A percentile compares a stretch with the other conserved stretches of the same genome.
Conservation (phyloP, 257 asterid genomes). For the Jacaranda mimosifolia region DNA sequence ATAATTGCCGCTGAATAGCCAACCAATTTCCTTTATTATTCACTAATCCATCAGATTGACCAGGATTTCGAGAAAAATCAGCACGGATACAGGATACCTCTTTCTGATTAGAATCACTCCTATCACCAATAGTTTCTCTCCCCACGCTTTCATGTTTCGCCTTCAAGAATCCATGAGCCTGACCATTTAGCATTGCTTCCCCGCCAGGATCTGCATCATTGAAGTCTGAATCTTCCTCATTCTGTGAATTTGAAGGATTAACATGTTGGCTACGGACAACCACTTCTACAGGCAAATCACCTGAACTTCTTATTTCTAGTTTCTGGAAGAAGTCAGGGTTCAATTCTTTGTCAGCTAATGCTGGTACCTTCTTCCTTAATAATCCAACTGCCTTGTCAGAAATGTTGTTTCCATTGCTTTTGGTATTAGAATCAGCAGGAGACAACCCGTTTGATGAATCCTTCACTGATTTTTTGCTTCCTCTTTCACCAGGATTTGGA, state of each 20-base stretch:
- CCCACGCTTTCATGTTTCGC: slow-evolving; percentile 46
- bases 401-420: slow-evolving; percentile 66
- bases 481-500: slow-evolving; percentile 55
- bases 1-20: slow-evolving; percentile 88
- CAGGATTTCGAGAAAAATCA: slow-evolving; percentile 62
- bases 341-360: slow-evolving; percentile 83
- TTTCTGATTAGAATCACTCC: slow-evolving; percentile 59
- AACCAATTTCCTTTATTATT: slow-evolving; percentile 85
- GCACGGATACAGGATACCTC: slow-evolving; percentile 54
- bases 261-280: slow-evolving; percentile 81
- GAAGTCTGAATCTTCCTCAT: slow-evolving; percentile 65
- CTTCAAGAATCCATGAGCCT: slow-evolving; percentile 46
- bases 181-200: slow-evolving; percentile 52
- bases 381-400: slow-evolving; percentile 90
- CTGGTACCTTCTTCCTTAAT: slow-evolving; percentile 86
- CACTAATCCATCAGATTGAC: slow-evolving; percentile 71
- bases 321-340: slow-evolving; percentile 97
- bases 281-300: slow-evolving; percentile 94
- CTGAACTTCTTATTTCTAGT: slow-evolving; percentile 85
- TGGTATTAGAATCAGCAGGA: slow-evolving; percentile 56
- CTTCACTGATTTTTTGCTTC: slow-evolving; percentile 50
- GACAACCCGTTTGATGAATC: slow-evolving; percentile 62
- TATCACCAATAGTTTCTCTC: slow-evolving; percentile 45
- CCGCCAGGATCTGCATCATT: slow-evolving; percentile 48
- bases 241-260: slow-evolving; percentile 63